Evolutionary conservation across 805 yeast species (phyloP).

Genomic region (Starmerella stigmatis): DNA sequence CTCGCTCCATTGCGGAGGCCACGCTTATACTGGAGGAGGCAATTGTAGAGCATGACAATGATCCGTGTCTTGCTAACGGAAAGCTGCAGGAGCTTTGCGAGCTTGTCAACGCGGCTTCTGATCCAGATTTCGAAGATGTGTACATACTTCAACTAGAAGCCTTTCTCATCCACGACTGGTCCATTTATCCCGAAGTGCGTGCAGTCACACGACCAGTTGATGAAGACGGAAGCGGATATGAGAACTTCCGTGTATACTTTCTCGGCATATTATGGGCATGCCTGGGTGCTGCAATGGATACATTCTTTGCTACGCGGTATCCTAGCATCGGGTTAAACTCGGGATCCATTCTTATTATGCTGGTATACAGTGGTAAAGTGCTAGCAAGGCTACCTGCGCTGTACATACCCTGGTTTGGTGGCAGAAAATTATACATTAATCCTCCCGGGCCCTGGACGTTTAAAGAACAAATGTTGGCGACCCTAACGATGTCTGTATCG

Average conservation of each 20-base stretch:
- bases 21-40: slow-evolving; percentile 35
- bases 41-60: slow-evolving; percentile 37
- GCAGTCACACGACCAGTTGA: slow-evolving; percentile 46
- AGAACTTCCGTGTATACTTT: slow-evolving; percentile 46
- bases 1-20: slow-evolving; percentile 33
- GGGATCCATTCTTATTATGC: slow-evolving; percentile 47
- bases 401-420: slow-evolving; percentile 13
- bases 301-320: slow-evolving; percentile 47
- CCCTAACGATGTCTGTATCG: slow-evolving; percentile 30
- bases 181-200: slow-evolving; percentile 54
- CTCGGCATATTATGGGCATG: slow-evolving; percentile 44
- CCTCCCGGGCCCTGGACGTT: slow-evolving; percentile 41
- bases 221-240: slow-evolving; percentile 38
- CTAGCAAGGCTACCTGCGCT: slow-evolving; percentile 28
- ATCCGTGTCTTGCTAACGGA: slow-evolving; percentile 32
- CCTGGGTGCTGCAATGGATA: slow-evolving; percentile 47
- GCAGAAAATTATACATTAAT: slow-evolving; percentile 32
- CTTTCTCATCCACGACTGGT: slow-evolving; percentile 35
- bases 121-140: slow-evolving; percentile 16
- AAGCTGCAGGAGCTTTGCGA: slow-evolving; percentile 8
- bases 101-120: slow-evolving; percentile 26
- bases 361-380: slow-evolving; percentile 48
- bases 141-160: slow-evolving; percentile 34
- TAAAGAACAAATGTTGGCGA: slow-evolving; percentile 35
- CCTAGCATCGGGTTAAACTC: slow-evolving; percentile 45